Evolutionary conservation across 2,329 filamentous ascomycete species (phyloP).

Genomic region (Paramyrothecium sp.): DNA sequence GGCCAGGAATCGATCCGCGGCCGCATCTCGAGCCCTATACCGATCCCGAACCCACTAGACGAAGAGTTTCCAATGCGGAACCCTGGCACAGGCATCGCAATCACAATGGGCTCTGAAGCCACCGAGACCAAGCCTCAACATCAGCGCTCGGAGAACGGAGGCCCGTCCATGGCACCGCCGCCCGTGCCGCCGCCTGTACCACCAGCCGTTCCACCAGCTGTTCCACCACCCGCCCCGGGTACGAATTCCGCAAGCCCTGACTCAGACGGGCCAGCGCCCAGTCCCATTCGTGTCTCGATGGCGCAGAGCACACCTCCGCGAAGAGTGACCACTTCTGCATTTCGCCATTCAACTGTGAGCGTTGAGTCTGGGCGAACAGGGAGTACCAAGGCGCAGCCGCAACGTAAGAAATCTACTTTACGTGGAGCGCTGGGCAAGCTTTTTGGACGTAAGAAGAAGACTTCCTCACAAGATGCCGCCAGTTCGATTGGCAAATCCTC

Average conservation of each 20-base stretch:
- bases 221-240: too few relatives aligned
- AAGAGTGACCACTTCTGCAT: constrained; percentile 12
- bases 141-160: too few relatives aligned
- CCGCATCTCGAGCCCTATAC: constrained; percentile 61
- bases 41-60: constrained; percentile 45
- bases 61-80: constrained; percentile 54
- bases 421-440: constrained; percentile 55
- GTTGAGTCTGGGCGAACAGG: constrained; percentile 17
- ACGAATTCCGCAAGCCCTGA: background rate
- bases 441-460: constrained; percentile 58
- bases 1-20: constrained; percentile 52
- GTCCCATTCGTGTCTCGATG: background rate
- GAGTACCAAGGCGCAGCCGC: constrained; percentile 30
- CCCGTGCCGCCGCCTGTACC: too few relatives aligned
- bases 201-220: too few relatives aligned
- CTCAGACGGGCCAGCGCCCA: background rate
- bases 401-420: constrained; percentile 58
- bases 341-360: constrained; percentile 49
- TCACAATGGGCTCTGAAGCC: constrained; percentile 22
- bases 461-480: background rate
- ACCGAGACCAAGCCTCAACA: constrained; percentile 9
- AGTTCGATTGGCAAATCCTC: background rate
- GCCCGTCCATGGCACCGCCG: too few relatives aligned
- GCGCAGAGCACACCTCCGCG: background rate
- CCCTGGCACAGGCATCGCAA: constrained; percentile 34